These are phyloP conservation scores for Coemansia sp. DNA, from an alignment of 192 early-diverging fungal species.

Conservation along the genomic window DNA sequence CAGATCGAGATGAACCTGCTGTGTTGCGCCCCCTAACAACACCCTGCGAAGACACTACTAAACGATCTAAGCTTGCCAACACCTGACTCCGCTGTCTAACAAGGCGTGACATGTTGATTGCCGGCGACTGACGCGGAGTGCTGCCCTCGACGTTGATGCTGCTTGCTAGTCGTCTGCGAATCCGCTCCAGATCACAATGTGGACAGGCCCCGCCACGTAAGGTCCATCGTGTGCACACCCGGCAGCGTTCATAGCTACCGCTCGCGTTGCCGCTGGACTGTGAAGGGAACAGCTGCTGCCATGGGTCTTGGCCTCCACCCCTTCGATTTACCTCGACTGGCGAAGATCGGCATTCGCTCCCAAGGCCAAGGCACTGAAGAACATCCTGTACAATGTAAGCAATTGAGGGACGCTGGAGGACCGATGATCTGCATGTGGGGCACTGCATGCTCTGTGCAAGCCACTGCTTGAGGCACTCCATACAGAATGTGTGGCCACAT, in stretches of 20 bases:
- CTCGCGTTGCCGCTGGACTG: background rate
- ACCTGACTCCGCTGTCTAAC: background rate
- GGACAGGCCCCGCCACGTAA: constrained; percentile 7
- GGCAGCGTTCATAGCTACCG: constrained; percentile 2
- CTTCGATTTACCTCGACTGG: background rate
- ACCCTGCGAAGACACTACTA: constrained; percentile 3
- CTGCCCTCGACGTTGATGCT: constrained; percentile 6
- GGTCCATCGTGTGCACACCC: constrained; percentile 4
- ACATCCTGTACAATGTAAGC: constrained; percentile 33
- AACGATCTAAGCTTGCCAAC: background rate
- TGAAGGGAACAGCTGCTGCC: constrained; percentile 27
- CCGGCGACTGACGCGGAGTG: constrained; percentile 1
- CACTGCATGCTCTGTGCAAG: constrained; percentile 31
- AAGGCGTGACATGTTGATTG: constrained; percentile 12
- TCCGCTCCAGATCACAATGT: constrained; percentile 8
- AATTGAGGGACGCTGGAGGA: constrained; percentile 25
- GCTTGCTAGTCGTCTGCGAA: constrained; percentile 6
- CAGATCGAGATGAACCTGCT: background rate
- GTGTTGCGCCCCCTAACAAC: background rate
- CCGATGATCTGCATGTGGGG: constrained; percentile 37
- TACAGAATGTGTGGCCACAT: constrained; percentile 53
- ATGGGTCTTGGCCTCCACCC: constrained; percentile 12
- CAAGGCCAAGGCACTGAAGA: constrained; percentile 12
- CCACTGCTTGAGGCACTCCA: constrained; percentile 42
- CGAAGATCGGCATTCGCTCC: background rate